Conservation (phyloP, 179 eudicot genomes). For the Silene noctiflora region DNA sequence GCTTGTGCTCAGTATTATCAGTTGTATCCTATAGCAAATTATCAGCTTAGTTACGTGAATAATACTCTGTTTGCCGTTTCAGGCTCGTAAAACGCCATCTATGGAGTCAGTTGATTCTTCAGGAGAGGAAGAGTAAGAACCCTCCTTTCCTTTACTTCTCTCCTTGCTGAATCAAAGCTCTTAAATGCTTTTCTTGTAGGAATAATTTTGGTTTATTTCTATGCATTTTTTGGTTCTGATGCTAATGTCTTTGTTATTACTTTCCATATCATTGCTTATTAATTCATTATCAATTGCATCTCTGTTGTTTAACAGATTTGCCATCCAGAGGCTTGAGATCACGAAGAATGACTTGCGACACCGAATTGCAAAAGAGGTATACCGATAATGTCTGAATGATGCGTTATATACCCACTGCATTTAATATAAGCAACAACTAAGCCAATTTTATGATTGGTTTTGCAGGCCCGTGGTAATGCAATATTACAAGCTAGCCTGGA, state of each 20-base stretch:
- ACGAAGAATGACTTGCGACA: slow-evolving; percentile 87
- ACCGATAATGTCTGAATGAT: not conserved
- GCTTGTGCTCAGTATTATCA: not conserved
- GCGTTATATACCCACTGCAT: slow-evolving; percentile 9
- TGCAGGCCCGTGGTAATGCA: slow-evolving; percentile 92
- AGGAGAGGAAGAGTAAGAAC: slow-evolving; percentile 99
- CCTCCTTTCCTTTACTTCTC: slow-evolving; percentile 8
- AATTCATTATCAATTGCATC: not conserved
- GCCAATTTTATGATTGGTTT: slow-evolving; percentile 1
- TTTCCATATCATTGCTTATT: slow-evolving; percentile 4
- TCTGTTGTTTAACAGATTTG: slow-evolving; percentile 47
- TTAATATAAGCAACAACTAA: slow-evolving; percentile 9
- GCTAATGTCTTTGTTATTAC: not conserved
- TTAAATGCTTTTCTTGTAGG: not conserved
- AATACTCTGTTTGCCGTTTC: slow-evolving; percentile 26
- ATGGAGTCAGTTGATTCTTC: slow-evolving; percentile 95
- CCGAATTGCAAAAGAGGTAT: slow-evolving; percentile 95
- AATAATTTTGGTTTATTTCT: not conserved
- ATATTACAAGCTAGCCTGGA: slow-evolving; percentile 98
- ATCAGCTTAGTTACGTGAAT: slow-evolving; percentile 6
- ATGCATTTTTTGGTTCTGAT: not conserved
- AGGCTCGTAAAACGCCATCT: slow-evolving; percentile 77
- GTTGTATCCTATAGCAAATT: not conserved
- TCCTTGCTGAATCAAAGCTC: slow-evolving; percentile 2
- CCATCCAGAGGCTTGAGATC: slow-evolving; percentile 93